Evolutionary conservation across 164 flowering plant genomes (phyloP), one percentile per base, ranked within the genome.

Genomic region (Litsea cubeba): DNA sequence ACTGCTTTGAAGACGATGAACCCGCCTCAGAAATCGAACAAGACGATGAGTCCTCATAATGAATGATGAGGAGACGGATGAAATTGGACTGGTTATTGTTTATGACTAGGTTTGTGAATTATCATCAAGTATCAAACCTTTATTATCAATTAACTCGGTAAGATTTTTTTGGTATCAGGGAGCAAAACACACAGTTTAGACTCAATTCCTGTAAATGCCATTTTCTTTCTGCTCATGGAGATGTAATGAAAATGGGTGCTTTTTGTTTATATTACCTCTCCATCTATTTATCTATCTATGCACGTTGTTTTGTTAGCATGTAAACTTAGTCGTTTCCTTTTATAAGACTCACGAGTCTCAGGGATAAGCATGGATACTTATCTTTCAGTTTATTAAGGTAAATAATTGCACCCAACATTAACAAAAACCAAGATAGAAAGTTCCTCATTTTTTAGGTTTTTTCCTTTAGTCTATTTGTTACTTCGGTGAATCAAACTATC

Each of bases 1-100:
- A 84, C 62, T 85, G 84, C 14, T 85, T 86, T 35, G 94, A 88
- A 69, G 93, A 90, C 30, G 60, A 54, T 58, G 97, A 92, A 7
- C 89, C 93, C 0, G 88, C 91, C 0, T 92, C 97, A 0, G 97
- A 92, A 70, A 82, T 91, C 18, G 97, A 91, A 68, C 93, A 91
- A 84, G 89, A 88, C 30, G 81, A 86, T 76, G 87, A 87, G 8
- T 83, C 86, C 65, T 81, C 81, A 76, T 82, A 81, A 78, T 82
- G 79, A 54, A 17, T 54, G 20, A 54, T 14, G 5, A 54, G n/a
- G 17, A 54, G 60, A 54, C 12, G n/a, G 17, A 14, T 40, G 8
- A 40, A 40, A 40, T 40, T 54, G 60, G 60, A 54, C n/a, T 54
- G 60, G 60, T 15, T 54, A 54, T 54, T 54, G 60, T 17, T 54